Evolutionary conservation across 139 green algal genomes (phyloP).

Genomic region (Chlamydomonas schloesseri): DNA sequence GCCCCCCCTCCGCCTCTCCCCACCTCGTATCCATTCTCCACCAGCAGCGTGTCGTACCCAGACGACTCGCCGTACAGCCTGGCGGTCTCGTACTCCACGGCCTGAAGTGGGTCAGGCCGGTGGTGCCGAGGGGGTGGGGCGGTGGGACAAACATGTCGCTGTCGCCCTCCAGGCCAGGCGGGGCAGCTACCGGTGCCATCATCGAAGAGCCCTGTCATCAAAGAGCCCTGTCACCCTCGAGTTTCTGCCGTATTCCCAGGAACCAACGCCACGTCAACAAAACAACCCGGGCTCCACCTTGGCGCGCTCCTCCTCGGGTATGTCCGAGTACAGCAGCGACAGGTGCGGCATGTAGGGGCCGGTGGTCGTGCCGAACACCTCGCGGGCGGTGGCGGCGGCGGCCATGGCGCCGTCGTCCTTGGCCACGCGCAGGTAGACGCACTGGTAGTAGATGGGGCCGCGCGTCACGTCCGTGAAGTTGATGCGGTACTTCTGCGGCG

Average conservation of each 20-base stretch:
- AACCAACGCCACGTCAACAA: too few species aligned
- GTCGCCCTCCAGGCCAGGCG: too few species aligned
- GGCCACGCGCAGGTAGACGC: conserved; percentile 35
- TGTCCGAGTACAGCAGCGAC: conserved; percentile 5
- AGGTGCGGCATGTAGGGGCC: conserved; percentile 4
- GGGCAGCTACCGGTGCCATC: too few species aligned
- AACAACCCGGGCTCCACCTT: neutral
- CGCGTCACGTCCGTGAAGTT: conserved; percentile 54
- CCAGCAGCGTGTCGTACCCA: conserved; percentile 65
- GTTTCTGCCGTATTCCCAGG: too few species aligned
- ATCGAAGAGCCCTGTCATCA: too few species aligned
- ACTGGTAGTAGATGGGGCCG: conserved; percentile 54
- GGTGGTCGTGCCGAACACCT: neutral
- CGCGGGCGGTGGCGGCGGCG: neutral
- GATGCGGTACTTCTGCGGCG: conserved; percentile 63
- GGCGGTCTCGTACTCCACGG: conserved; percentile 24
- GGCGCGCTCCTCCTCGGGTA: neutral
- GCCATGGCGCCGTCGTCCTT: conserved; percentile 3
- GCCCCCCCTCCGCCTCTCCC: too few species aligned
- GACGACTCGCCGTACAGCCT: conserved; percentile 41
- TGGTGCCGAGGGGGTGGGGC: too few species aligned
- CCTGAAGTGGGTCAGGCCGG: neutral
- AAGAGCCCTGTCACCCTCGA: too few species aligned
- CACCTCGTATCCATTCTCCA: conserved; percentile 56
- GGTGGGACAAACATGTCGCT: too few species aligned